A percentile compares a stretch with the other conserved stretches of the same genome.
phyloP scores from a whole-genome alignment of 306 rosid genomes.

The Oemleria cerasiformis region DNA sequence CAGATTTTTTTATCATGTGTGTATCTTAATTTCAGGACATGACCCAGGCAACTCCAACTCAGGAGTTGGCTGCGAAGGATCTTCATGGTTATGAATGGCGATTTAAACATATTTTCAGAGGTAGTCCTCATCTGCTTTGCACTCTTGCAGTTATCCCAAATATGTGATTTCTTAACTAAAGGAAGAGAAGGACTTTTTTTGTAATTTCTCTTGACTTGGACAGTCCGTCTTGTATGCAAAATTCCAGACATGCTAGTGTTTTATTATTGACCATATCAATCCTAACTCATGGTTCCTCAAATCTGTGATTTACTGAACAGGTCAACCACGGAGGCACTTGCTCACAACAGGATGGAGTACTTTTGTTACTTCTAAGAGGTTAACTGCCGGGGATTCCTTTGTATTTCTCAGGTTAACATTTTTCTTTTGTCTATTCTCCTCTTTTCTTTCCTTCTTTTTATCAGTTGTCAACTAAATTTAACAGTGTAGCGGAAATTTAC shows the following conservation, averaged over 20 bases:
- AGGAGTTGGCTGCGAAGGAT: conserved; percentile 88
- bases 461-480: not conserved
- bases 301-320: conserved; percentile 39
- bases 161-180: not conserved
- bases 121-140: conserved; percentile 30
- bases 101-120: conserved; percentile 94
- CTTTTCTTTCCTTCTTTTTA: conserved; percentile 1
- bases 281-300: conserved; percentile 12
- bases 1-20: not conserved
- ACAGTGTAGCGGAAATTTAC: not conserved
- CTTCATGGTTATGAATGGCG: conserved; percentile 95
- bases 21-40: conserved; percentile 53
- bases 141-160: conserved; percentile 10
- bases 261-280: not conserved
- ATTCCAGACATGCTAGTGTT: not conserved
- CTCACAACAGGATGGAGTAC: conserved; percentile 99
- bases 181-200: not conserved
- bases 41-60: conserved; percentile 84
- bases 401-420: conserved; percentile 70
- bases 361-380: conserved; percentile 89
- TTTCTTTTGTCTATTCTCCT: not conserved
- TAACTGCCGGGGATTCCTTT: conserved; percentile 88
- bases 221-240: not conserved
- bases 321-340: conserved; percentile 96
- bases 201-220: not conserved